phyloP scores from a whole-genome alignment of 148 eudicot species.

The Beta vulgaris region DNA sequence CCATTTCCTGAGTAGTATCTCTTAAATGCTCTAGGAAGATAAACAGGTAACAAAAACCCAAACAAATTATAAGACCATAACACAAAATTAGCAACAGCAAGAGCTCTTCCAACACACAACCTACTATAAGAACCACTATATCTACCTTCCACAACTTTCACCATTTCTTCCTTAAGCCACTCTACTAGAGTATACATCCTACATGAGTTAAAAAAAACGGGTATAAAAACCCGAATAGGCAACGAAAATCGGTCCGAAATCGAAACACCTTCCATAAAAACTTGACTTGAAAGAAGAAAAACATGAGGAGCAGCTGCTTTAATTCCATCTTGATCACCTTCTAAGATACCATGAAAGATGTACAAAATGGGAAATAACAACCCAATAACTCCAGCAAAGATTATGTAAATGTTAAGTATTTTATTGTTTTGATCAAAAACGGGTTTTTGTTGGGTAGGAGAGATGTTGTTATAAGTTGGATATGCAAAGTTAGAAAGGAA shows the following conservation, averaged over 20 bases:
- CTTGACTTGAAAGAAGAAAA: slow-evolving; percentile 66
- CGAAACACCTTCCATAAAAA: slow-evolving; percentile 68
- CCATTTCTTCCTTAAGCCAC: slow-evolving; percentile 56
- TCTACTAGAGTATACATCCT: slow-evolving; percentile 46
- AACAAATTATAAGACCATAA: slow-evolving; percentile 76
- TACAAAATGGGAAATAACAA: slow-evolving; percentile 60
- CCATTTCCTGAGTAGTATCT: slow-evolving; percentile 38
- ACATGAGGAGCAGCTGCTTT: slow-evolving; percentile 75
- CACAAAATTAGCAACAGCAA: slow-evolving; percentile 56
- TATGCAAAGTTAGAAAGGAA: slow-evolving; percentile 53
- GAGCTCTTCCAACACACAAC: slow-evolving; percentile 50
- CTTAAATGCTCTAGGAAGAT: slow-evolving; percentile 68
- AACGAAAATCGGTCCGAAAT: slow-evolving; percentile 49
- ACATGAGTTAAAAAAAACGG: slow-evolving; percentile 65
- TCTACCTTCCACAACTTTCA: slow-evolving; percentile 20
- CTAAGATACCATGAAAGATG: slow-evolving; percentile 53
- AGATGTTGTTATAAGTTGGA: slow-evolving; percentile 30
- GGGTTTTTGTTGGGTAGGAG: slow-evolving; percentile 23
- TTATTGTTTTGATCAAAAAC: slow-evolving; percentile 36
- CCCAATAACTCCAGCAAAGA: slow-evolving; percentile 51
- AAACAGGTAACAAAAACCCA: slow-evolving; percentile 88
- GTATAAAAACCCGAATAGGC: slow-evolving; percentile 72
- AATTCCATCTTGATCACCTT: slow-evolving; percentile 59
- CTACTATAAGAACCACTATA: slow-evolving; percentile 38
- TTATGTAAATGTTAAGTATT: slow-evolving; percentile 35